Evolutionary conservation across 2,329 filamentous ascomycete species (phyloP).

Genomic region (Sarocladium kiliense): DNA sequence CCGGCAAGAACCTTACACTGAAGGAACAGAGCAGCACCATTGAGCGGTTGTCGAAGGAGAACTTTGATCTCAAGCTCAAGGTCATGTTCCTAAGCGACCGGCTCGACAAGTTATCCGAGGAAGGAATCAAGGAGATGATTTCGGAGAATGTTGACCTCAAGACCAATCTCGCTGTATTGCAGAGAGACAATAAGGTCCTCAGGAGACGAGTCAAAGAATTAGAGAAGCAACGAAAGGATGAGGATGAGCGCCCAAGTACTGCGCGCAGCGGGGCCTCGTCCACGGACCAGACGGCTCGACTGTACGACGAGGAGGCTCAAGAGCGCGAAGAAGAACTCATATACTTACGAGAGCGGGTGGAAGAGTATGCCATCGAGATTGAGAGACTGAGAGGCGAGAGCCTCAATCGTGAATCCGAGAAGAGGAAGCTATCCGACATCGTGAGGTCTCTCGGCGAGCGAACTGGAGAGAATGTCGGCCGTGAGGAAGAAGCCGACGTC

Average conservation of each 20-base stretch:
- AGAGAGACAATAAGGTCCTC: slow-evolving; percentile 84
- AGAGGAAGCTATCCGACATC: slow-evolving; percentile 78
- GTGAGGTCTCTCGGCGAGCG: slow-evolving; percentile 52
- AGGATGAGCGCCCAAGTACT: slow-evolving; percentile 57
- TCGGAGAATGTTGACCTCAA: slow-evolving; percentile 95
- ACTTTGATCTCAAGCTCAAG: slow-evolving; percentile 95
- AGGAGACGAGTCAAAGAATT: slow-evolving; percentile 79
- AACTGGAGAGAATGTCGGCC: slow-evolving; percentile 43
- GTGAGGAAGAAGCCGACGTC: slow-evolving; percentile 69
- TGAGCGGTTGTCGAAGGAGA: slow-evolving; percentile 93
- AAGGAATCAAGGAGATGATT: slow-evolving; percentile 96
- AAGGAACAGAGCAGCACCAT: slow-evolving; percentile 98
- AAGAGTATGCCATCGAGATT: slow-evolving; percentile 78
- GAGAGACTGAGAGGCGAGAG: slow-evolving; percentile 76
- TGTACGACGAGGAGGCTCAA: slow-evolving; percentile 54
- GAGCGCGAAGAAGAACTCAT: slow-evolving; percentile 81
- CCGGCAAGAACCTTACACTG: slow-evolving; percentile 72
- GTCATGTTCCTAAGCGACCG: slow-evolving; percentile 96
- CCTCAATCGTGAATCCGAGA: slow-evolving; percentile 75
- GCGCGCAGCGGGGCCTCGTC: slow-evolving; percentile 51
- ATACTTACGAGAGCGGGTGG: slow-evolving; percentile 78
- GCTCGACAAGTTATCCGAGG: slow-evolving; percentile 87
- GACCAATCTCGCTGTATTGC: slow-evolving; percentile 80
- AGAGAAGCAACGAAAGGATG: slow-evolving; percentile 70
- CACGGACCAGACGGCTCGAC: slow-evolving; percentile 50